Evolutionary conservation across 495 filamentous ascomycete species (phyloP), one percentile per base, ranked within the genome.

Genomic region (Astrocystis sublimbata): DNA sequence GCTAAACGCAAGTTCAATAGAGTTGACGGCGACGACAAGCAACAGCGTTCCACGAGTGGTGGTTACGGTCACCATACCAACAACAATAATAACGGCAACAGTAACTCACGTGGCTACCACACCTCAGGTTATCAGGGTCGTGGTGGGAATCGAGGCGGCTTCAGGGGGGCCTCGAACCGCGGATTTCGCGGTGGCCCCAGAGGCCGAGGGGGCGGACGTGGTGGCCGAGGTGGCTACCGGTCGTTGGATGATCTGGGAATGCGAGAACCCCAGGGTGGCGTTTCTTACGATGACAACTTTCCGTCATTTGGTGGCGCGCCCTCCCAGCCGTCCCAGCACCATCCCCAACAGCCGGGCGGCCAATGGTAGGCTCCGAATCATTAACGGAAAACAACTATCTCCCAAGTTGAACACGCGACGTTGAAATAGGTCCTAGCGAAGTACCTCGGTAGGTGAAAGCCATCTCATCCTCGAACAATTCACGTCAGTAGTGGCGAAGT

Each of bases 1-100:
- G 76, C 72, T 43, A 91, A 84, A 72, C 78, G 85, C 45, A 81
- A 81, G 64, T 82, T 82, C 66, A 69, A 71, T 23, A 46, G 19
- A n/a, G 12, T 31, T 0, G 74, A 76, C 40, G 78, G 82, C 19
- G 82, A 88, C 28, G 85, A 86, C 60, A 64, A 57, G 35, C 67
- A 65, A 33, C n/a, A 67, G 40, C 70, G 68, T 33, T 69, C 69
- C 42, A 61, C 70, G 53, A 62, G 70, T 19, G 42, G 73, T 31
- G 58, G 71, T 21, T 62, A 65, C 42, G 71, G 76, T 42, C 74
- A 78, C n/a, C 70, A 67, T 33, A 68, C 69, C 42, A 61, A 70
- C 55, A 62, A 69, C 17, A 40, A 72, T 31, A 56, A 70, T 21
- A 61, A 65, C 42, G 71, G 76, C 45, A 73, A 78, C 40, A 69